Evolutionary conservation across 2,329 filamentous ascomycete species (phyloP).

Genomic region (Xylariomycetidae sp.): DNA sequence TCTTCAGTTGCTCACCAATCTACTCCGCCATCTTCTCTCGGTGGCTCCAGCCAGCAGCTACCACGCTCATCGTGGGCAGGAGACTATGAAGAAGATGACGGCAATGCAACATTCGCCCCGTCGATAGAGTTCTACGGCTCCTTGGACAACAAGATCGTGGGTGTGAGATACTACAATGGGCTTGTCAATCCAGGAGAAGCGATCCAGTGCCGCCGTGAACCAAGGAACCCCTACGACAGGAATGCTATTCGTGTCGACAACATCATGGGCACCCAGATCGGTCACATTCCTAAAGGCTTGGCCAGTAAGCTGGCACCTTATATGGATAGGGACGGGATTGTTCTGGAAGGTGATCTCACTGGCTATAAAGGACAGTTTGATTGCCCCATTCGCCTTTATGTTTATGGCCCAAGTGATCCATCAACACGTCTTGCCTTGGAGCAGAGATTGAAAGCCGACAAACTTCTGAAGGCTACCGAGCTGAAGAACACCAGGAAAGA

Average conservation of each 20-base stretch:
- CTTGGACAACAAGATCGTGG: constrained; percentile 51
- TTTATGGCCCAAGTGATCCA: constrained; percentile 63
- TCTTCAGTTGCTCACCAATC: constrained; percentile 7
- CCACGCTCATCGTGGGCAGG: constrained; percentile 11
- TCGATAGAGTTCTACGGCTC: constrained; percentile 41
- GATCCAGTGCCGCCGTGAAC: constrained; percentile 54
- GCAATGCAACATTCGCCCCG: constrained; percentile 34
- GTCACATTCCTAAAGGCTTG: constrained; percentile 64
- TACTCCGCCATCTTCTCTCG: constrained; percentile 13
- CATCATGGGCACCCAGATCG: constrained; percentile 68
- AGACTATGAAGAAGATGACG: constrained; percentile 31
- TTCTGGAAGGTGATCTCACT: constrained; percentile 63
- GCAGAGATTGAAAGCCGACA: constrained; percentile 56
- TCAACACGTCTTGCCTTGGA: constrained; percentile 49
- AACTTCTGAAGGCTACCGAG: constrained; percentile 53
- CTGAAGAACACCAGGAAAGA: constrained; percentile 47
- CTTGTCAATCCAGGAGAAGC: constrained; percentile 52
- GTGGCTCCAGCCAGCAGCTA: constrained; percentile 6
- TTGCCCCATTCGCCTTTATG: constrained; percentile 62
- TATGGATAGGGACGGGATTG: constrained; percentile 55
- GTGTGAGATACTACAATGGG: constrained; percentile 47
- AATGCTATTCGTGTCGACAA: constrained; percentile 79
- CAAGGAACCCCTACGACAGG: constrained; percentile 57
- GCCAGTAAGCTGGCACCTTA: constrained; percentile 69
- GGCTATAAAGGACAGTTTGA: constrained; percentile 63